phyloP scores from a whole-genome alignment of 1,284 basidiomycete species.

The Coriolopsis trogii region DNA sequence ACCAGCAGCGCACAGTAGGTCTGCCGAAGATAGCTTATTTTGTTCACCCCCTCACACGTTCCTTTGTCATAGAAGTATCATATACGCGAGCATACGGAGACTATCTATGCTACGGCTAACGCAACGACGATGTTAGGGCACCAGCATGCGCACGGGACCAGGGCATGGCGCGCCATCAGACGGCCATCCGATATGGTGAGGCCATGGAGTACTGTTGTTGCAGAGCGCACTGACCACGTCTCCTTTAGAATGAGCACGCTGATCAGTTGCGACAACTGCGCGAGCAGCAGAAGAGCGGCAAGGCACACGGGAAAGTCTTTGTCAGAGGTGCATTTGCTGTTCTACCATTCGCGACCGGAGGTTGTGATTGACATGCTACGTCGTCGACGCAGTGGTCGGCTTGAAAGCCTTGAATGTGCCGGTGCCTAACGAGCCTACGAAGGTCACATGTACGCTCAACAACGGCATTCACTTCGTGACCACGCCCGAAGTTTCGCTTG shows the following conservation, averaged over 20 bases:
- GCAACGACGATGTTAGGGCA: conserved; percentile 65
- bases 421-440: conserved; percentile 72
- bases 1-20: conserved; percentile 52
- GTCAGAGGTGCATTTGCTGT: conserved; percentile 68
- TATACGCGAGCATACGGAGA: conserved; percentile 70
- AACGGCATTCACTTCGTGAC: conserved; percentile 97
- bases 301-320: conserved; percentile 90
- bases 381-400: conserved; percentile 70
- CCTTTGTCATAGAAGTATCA: conserved; percentile 51
- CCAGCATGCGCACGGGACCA: conserved; percentile 80
- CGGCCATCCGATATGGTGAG: conserved; percentile 92
- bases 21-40: neutral
- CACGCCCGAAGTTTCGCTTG: conserved; percentile 78
- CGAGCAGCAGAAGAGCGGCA: conserved; percentile 75
- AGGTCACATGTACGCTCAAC: conserved; percentile 89
- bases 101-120: conserved; percentile 83
- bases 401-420: conserved; percentile 75
- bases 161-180: conserved; percentile 87
- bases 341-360: conserved; percentile 84
- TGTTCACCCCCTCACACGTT: neutral
- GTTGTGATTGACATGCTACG: conserved; percentile 32
- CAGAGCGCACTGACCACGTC: conserved; percentile 4
- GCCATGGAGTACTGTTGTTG: neutral
- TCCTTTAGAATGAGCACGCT: conserved; percentile 83
- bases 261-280: conserved; percentile 85